Conservation (phyloP, 257 asterid species). For the Mitragyna speciosa region DNA sequence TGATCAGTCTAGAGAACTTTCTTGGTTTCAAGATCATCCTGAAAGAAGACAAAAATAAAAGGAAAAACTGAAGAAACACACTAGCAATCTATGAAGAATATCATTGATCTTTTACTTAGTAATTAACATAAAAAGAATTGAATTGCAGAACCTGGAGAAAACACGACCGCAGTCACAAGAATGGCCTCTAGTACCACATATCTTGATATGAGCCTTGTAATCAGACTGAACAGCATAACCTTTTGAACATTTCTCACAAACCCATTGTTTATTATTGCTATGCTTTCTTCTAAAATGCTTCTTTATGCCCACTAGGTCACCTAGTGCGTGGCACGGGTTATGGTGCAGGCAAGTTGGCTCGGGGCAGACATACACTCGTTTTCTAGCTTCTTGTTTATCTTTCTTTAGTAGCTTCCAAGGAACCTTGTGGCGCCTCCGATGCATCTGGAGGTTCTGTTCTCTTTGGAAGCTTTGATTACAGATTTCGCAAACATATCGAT, state of each 20-base stretch:
- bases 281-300: slow-evolving; percentile 46
- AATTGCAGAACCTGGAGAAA: slow-evolving; percentile 39
- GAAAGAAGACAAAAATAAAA: neutral
- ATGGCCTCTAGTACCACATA: slow-evolving; percentile 51
- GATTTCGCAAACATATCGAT: slow-evolving; percentile 41
- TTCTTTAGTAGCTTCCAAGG: slow-evolving; percentile 43
- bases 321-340: slow-evolving; percentile 39
- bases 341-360: slow-evolving; percentile 46
- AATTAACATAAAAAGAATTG: neutral
- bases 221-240: slow-evolving; percentile 53
- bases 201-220: slow-evolving; percentile 46
- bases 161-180: slow-evolving; percentile 51
- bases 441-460: slow-evolving; percentile 50
- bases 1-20: neutral
- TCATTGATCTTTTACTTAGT: neutral
- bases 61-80: neutral
- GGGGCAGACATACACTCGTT: slow-evolving; percentile 42
- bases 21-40: neutral
- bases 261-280: slow-evolving; percentile 42
- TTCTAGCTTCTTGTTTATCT: slow-evolving; percentile 25
- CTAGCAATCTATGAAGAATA: neutral
- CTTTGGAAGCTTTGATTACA: slow-evolving; percentile 46
- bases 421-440: slow-evolving; percentile 42
- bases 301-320: slow-evolving; percentile 49
- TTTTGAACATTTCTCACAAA: slow-evolving; percentile 40